Percentiles rank a stretch among this genome's conserved stretches.
Evolutionary conservation across 2,329 filamentous ascomycete species (phyloP).

Genomic region (Boeremia exigua): DNA sequence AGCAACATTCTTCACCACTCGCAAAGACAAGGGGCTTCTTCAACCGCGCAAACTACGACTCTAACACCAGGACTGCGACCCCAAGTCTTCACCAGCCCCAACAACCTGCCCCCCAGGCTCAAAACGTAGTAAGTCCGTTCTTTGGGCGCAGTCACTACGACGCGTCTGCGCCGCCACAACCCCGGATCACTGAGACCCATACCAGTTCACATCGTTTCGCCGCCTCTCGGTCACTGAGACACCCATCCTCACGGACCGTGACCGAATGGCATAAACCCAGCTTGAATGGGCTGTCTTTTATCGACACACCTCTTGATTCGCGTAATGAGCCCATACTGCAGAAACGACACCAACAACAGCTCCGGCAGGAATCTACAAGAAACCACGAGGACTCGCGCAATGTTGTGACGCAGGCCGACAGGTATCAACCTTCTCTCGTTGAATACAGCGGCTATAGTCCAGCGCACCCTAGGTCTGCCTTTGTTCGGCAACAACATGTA

Average conservation of each 20-base stretch:
- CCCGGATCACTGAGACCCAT: slow-evolving; percentile 34
- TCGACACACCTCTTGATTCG: slow-evolving; percentile 36
- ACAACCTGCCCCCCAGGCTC: slow-evolving; percentile 23
- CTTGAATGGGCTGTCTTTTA: slow-evolving; percentile 46
- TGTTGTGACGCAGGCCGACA: slow-evolving; percentile 20
- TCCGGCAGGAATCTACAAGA: neutral
- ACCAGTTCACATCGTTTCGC: slow-evolving; percentile 37
- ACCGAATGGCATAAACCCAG: slow-evolving; percentile 32
- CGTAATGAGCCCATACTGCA: slow-evolving; percentile 23
- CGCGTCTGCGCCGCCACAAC: slow-evolving; percentile 17
- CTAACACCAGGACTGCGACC: neutral
- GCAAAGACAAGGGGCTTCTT: slow-evolving; percentile 9
- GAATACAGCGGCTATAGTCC: slow-evolving; percentile 15
- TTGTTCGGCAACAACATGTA: slow-evolving; percentile 6
- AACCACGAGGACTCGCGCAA: slow-evolving; percentile 20
- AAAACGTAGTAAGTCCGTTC: slow-evolving; percentile 51
- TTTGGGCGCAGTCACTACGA: slow-evolving; percentile 36
- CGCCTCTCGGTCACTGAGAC: slow-evolving; percentile 34
- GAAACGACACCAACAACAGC: neutral
- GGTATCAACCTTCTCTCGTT: slow-evolving; percentile 5
- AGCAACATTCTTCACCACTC: neutral
- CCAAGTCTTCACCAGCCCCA: neutral
- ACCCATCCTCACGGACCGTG: slow-evolving; percentile 9
- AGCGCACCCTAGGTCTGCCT: neutral
- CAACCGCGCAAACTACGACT: slow-evolving; percentile 11